Evolutionary conservation across 2,329 filamentous ascomycete genomes (phyloP).

Genomic region (Zalaria sp.): DNA sequence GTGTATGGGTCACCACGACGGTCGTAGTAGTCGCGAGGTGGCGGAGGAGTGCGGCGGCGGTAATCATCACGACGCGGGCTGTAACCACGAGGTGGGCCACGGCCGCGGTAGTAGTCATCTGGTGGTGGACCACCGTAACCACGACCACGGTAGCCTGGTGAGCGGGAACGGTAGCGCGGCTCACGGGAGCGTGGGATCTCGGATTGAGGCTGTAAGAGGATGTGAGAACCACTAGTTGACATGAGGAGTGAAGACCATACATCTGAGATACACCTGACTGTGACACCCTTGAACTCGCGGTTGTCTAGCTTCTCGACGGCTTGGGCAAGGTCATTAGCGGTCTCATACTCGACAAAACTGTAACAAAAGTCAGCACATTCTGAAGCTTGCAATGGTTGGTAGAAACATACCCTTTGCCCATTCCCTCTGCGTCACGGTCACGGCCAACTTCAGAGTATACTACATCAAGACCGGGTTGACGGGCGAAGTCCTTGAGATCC

Average conservation of each 20-base stretch:
- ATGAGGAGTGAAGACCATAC: conserved; percentile 38
- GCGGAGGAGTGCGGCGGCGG: conserved; percentile 65
- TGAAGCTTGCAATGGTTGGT: background rate
- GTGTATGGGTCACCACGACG: conserved; percentile 56
- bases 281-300: conserved; percentile 80
- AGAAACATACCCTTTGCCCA: conserved; percentile 56
- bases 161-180: conserved; percentile 65
- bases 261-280: conserved; percentile 76
- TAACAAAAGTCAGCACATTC: background rate
- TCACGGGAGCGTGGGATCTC: conserved; percentile 43
- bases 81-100: conserved; percentile 67
- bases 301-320: conserved; percentile 92
- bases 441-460: conserved; percentile 95
- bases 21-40: conserved; percentile 75
- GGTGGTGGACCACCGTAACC: conserved; percentile 45
- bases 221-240: conserved; percentile 4
- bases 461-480: conserved; percentile 90
- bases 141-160: conserved; percentile 51
- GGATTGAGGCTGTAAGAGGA: conserved; percentile 53
- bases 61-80: conserved; percentile 72
- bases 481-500: conserved; percentile 99
- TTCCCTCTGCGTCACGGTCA: conserved; percentile 57
- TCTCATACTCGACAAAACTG: conserved; percentile 97
- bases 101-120: conserved; percentile 62
- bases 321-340: conserved; percentile 71